Conservation (phyloP, 2,329 filamentous ascomycete species). For the Camillea tinctor region DNA sequence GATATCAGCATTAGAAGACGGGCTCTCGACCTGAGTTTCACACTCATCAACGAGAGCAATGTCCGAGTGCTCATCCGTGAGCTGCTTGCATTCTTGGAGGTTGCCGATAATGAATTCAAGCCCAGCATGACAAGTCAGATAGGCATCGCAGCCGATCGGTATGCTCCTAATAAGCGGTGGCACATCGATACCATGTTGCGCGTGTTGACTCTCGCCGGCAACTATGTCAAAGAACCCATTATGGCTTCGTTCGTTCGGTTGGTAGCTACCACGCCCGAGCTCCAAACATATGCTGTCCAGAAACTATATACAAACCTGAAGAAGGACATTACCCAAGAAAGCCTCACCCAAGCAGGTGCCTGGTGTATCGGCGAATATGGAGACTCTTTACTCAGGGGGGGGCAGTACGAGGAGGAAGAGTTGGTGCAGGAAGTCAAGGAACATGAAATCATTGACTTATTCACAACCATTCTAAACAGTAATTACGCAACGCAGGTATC, state of each 20-base stretch:
- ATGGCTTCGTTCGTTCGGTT: constrained; percentile 94
- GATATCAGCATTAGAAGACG: constrained; percentile 96
- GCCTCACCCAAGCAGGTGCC: constrained; percentile 84
- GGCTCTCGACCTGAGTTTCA: constrained; percentile 97
- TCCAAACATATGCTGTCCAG: constrained; percentile 95
- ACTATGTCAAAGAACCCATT: constrained; percentile 97
- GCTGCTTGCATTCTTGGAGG: constrained; percentile 90
- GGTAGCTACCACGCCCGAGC: constrained; percentile 88
- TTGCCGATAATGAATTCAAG: constrained; percentile 98
- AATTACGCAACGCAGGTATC: constrained; percentile 89
- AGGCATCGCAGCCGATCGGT: constrained; percentile 93
- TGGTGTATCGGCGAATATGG: constrained; percentile 99
- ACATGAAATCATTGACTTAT: constrained; percentile 88
- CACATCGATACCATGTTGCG: constrained; percentile 97
- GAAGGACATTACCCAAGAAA: constrained; percentile 97
- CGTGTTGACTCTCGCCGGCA: constrained; percentile 88
- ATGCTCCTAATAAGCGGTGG: constrained; percentile 96
- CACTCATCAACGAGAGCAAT: constrained; percentile 94
- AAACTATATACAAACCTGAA: constrained; percentile 90
- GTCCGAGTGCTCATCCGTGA: constrained; percentile 92
- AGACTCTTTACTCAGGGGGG: constrained; percentile 82
- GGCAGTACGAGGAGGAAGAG: constrained; percentile 92
- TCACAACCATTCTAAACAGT: constrained; percentile 87
- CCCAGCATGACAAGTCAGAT: constrained; percentile 98
- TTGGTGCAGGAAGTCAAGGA: constrained; percentile 78